Conservation (phyloP, 2,329 filamentous ascomycete genomes). For the Xylariaceae sp. region DNA sequence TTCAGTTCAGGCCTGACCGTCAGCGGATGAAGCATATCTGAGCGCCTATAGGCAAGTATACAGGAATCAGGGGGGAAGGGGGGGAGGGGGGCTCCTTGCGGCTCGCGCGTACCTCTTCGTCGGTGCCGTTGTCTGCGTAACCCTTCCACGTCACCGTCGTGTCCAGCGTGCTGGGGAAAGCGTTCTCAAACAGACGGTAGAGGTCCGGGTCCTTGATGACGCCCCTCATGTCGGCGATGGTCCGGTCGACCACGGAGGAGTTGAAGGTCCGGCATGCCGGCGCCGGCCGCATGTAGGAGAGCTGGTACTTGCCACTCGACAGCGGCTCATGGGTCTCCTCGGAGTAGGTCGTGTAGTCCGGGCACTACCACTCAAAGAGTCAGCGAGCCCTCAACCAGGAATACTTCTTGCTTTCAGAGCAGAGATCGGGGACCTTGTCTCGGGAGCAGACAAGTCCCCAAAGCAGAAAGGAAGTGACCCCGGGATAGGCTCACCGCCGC, state of each 20-base stretch:
- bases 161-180: conserved; percentile 68
- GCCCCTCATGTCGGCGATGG: conserved; percentile 62
- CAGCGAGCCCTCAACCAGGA: conserved; percentile 7
- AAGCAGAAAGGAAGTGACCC: conserved; percentile 6
- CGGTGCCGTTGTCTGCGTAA: conserved; percentile 43
- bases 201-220: conserved; percentile 71
- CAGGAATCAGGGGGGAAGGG: too few species aligned
- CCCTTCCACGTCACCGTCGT: conserved; percentile 66
- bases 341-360: conserved; percentile 58
- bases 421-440: too few species aligned
- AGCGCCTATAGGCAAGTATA: too few species aligned
- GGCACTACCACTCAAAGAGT: conserved; percentile 43
- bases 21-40: too few species aligned
- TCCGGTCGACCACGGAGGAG: conserved; percentile 66
- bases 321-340: conserved; percentile 57
- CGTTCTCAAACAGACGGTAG: conserved; percentile 62
- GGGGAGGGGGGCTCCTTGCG: too few species aligned
- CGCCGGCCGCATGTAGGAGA: conserved; percentile 74
- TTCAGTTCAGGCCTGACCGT: conserved; percentile 43
- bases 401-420: too few species aligned
- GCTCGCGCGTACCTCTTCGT: conserved; percentile 59
- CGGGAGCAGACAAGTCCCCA: too few species aligned
- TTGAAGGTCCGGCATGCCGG: conserved; percentile 74
- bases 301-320: conserved; percentile 65
- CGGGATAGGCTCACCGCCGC: too few species aligned